Conservation (phyloP, 345 rosid species). For the Acer saccharum region DNA sequence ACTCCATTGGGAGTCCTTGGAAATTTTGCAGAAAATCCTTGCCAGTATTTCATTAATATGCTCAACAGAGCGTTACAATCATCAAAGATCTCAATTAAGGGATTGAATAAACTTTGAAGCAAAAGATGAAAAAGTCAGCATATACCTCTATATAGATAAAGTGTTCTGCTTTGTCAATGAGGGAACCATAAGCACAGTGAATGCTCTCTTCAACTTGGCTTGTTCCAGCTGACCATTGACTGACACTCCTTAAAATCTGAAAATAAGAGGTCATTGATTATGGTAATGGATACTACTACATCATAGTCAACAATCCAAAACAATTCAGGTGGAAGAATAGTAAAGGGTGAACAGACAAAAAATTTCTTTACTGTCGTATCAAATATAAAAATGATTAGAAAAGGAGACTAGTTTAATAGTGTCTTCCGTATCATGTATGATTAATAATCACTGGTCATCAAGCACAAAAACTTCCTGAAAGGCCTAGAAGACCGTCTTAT, state of each 20-base stretch:
- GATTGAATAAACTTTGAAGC: neutral
- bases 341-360: neutral
- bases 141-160: slow-evolving; percentile 92
- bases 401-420: slow-evolving; percentile 14
- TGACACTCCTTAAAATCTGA: slow-evolving; percentile 97
- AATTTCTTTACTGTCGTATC: too few species aligned
- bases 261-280: slow-evolving; percentile 18
- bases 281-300: slow-evolving; percentile 9
- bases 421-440: neutral
- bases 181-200: slow-evolving; percentile 93
- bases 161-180: slow-evolving; percentile 94
- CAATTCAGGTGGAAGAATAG: neutral
- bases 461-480: slow-evolving; percentile 6
- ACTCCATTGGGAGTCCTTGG: too few species aligned
- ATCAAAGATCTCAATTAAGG: neutral
- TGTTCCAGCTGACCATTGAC: slow-evolving; percentile 99
- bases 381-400: neutral
- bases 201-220: slow-evolving; percentile 95
- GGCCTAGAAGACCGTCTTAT: neutral
- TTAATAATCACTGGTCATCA: neutral
- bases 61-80: neutral
- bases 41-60: neutral
- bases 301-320: neutral
- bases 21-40: neutral
- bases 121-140: slow-evolving; percentile 8